Evolutionary conservation across 164 flowering plant genomes (phyloP).

Genomic region (Vitis rupestris): DNA sequence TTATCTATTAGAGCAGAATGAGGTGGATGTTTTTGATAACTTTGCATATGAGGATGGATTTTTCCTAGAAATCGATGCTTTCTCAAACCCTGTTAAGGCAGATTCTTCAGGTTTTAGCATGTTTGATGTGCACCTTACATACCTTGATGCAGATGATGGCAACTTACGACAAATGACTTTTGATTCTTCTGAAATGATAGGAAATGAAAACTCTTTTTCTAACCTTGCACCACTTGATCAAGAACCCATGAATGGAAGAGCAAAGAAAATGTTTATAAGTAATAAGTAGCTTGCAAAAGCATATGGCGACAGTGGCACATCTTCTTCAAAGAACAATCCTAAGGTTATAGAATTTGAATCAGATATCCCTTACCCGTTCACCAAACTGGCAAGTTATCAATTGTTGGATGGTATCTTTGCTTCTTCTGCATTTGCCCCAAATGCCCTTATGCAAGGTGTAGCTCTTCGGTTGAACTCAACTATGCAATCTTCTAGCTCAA

Average conservation of each 20-base stretch:
- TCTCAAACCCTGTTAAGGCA: constrained; percentile 22
- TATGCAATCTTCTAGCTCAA: constrained; percentile 42
- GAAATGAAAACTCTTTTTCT: constrained; percentile 17
- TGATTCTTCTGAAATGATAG: constrained; percentile 27
- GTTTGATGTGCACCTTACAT: constrained; percentile 48
- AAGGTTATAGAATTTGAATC: constrained; percentile 19
- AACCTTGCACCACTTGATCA: constrained; percentile 8
- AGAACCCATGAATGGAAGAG: constrained; percentile 20
- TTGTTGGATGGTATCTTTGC: constrained; percentile 55
- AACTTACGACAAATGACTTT: constrained; percentile 10
- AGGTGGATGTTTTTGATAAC: constrained; percentile 26
- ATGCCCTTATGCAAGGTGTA: constrained; percentile 43
- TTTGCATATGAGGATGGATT: constrained; percentile 26
- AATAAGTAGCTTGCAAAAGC: constrained; percentile 15
- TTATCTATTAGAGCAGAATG: constrained; percentile 24
- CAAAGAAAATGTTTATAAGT: no score
- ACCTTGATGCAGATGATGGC: constrained; percentile 38
- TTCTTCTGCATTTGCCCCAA: constrained; percentile 64
- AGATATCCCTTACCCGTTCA: constrained; percentile 40
- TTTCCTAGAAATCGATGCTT: constrained; percentile 48
- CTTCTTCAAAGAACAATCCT: constrained; percentile 38
- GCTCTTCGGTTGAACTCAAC: constrained; percentile 32
- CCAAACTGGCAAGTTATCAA: constrained; percentile 29
- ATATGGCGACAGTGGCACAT: constrained; percentile 27
- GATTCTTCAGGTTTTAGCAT: constrained; percentile 34